Evolutionary conservation across 345 rosid species (phyloP).

Genomic region (Firmiana major): DNA sequence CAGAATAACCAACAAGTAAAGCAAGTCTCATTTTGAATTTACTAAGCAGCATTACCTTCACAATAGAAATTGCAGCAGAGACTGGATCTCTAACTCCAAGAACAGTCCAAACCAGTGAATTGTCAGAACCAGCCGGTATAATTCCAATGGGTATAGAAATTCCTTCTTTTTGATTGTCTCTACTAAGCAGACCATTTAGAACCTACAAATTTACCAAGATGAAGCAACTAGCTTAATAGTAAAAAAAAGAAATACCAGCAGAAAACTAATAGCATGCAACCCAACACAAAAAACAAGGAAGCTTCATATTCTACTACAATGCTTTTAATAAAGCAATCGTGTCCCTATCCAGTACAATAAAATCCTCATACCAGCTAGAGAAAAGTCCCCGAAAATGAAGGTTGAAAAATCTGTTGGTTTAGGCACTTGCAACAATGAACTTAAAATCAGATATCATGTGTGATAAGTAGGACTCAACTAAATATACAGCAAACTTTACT

Average conservation of each 20-base stretch:
- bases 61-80: slow-evolving; percentile 92
- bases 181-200: slow-evolving; percentile 80
- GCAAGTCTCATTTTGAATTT: not conserved
- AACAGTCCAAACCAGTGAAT: slow-evolving; percentile 97
- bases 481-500: not conserved
- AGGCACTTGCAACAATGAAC: not conserved
- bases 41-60: slow-evolving; percentile 53
- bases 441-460: not conserved
- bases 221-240: slow-evolving; percentile 3
- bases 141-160: slow-evolving; percentile 98
- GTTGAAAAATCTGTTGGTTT: not conserved
- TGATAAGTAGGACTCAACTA: not conserved
- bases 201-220: slow-evolving; percentile 49
- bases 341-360: not conserved
- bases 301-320: not conserved
- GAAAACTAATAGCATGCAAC: not conserved
- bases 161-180: slow-evolving; percentile 95
- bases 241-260: not conserved
- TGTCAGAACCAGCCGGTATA: slow-evolving; percentile 98
- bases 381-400: not conserved
- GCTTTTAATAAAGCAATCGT: not conserved
- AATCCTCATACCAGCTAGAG: not conserved
- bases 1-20: not conserved
- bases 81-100: slow-evolving; percentile 95
- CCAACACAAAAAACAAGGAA: slow-evolving; percentile 4